These are phyloP conservation scores for Omphalotus guepiniiformis DNA, from an alignment of 768 basidiomycete species.

Conservation along the genomic window DNA sequence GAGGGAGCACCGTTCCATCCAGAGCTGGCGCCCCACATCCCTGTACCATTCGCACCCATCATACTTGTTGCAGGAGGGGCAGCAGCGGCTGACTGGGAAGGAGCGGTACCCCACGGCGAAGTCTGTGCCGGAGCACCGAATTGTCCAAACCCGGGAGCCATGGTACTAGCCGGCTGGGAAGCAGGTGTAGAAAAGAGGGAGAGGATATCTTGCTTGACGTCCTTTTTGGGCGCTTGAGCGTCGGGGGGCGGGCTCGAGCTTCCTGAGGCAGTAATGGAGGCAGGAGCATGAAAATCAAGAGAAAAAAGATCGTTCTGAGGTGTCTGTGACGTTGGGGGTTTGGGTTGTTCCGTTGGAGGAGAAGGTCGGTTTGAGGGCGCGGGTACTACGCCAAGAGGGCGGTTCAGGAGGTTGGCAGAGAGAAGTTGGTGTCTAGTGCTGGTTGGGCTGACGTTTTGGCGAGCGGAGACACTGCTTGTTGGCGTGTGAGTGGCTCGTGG, in stretches of 20 bases:
- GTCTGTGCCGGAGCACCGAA: conserved; percentile 23
- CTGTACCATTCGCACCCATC: conserved; percentile 49
- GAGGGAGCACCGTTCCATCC: conserved; percentile 46
- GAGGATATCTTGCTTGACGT: conserved; percentile 81
- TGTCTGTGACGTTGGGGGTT: conserved; percentile 28
- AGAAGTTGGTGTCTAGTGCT: conserved; percentile 48
- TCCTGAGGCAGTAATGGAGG: conserved; percentile 26
- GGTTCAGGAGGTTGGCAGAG: conserved; percentile 22
- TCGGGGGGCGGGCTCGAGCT: conserved; percentile 24
- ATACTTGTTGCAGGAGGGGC: conserved; percentile 39
- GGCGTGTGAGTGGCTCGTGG: conserved; percentile 27
- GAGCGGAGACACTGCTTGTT: conserved; percentile 24
- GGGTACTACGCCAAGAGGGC: conserved; percentile 5
- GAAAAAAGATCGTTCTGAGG: conserved; percentile 70
- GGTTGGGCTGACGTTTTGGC: conserved; percentile 21
- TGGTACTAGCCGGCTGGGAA: conserved; percentile 25
- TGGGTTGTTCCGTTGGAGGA: conserved; percentile 22
- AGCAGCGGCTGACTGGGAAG: conserved; percentile 19
- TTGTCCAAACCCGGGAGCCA: conserved; percentile 30
- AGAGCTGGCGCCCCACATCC: conserved; percentile 63
- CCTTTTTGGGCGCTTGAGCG: conserved; percentile 62
- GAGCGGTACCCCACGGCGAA: conserved; percentile 27
- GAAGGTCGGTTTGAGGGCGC: conserved; percentile 15
- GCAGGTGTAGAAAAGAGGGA: conserved; percentile 65
- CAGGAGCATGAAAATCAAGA: conserved; percentile 77